Evolutionary conservation across 768 basidiomycete genomes (phyloP).

Genomic region (Fomitopsis pulvina): DNA sequence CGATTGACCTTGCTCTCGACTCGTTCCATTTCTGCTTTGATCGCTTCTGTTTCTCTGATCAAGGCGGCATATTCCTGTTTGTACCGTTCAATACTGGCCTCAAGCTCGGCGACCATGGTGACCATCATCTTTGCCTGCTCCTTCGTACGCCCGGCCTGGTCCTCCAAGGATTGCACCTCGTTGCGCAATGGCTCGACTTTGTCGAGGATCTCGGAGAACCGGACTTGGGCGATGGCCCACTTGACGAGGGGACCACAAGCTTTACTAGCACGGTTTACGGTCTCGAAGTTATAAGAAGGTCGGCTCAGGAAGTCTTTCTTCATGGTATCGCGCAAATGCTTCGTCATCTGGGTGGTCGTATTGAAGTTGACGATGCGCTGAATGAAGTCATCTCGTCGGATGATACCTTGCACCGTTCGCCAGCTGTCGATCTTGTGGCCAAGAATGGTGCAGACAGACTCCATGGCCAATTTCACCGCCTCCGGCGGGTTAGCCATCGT

Average conservation of each 20-base stretch:
- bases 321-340: conserved; percentile 82
- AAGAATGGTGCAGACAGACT: conserved; percentile 93
- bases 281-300: conserved; percentile 91
- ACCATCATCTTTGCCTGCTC: conserved; percentile 88
- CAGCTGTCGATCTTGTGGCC: conserved; percentile 97
- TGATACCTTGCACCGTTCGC: conserved; percentile 92
- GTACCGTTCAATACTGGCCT: conserved; percentile 86
- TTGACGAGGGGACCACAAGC: conserved; percentile 98
- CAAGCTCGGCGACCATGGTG: conserved; percentile 87
- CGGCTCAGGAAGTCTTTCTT: conserved; percentile 88
- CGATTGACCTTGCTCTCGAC: conserved; percentile 97
- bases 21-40: conserved; percentile 96
- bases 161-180: conserved; percentile 90
- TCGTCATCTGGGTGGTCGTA: conserved; percentile 86
- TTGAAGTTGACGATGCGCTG: conserved; percentile 94
- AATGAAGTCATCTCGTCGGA: conserved; percentile 96
- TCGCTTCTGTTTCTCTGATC: conserved; percentile 94
- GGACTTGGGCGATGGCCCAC: conserved; percentile 96
- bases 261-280: conserved; percentile 89
- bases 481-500: conserved; percentile 99
- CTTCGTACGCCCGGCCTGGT: conserved; percentile 91
- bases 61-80: conserved; percentile 97
- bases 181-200: conserved; percentile 94
- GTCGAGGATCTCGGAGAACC: conserved; percentile 95
- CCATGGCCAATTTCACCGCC: conserved; percentile 96